Evolutionary conservation across 768 basidiomycete species (phyloP).

Genomic region (Psilocybe azurescens): DNA sequence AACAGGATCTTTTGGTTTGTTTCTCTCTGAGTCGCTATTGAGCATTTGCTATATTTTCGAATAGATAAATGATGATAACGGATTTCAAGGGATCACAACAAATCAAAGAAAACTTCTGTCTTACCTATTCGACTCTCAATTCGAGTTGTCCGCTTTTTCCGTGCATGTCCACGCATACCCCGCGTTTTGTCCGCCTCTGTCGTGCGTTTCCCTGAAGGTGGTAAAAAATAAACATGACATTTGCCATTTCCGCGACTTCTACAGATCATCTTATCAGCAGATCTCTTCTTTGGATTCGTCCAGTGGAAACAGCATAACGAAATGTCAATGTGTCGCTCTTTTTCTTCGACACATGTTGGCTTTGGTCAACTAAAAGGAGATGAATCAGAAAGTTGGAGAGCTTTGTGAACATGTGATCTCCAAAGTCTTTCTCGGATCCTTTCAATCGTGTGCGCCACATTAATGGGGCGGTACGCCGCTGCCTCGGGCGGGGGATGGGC

Average conservation of each 20-base stretch:
- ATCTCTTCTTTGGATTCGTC: neutral
- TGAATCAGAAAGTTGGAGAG: neutral
- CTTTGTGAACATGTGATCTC: neutral
- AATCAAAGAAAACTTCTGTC: neutral
- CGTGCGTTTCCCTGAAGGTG: slow-evolving; percentile 3
- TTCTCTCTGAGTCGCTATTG: neutral
- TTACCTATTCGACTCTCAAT: neutral
- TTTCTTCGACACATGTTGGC: neutral
- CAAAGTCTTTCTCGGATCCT: neutral
- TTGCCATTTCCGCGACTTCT: neutral
- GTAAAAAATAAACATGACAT: neutral
- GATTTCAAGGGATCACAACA: neutral
- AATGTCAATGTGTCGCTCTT: neutral
- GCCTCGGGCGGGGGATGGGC: neutral
- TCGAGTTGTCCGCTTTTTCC: neutral
- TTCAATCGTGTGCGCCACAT: neutral
- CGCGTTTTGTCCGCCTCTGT: slow-evolving; percentile 2
- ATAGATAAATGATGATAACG: neutral
- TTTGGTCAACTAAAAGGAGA: neutral
- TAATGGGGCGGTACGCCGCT: neutral
- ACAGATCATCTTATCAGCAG: slow-evolving; percentile 2
- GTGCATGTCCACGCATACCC: neutral
- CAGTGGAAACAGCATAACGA: neutral
- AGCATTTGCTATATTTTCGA: neutral
- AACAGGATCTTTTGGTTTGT: slow-evolving; percentile 20